These are phyloP conservation scores for Sisymbrium irio DNA, from an alignment of 345 rosid species.

Conservation along the genomic window DNA sequence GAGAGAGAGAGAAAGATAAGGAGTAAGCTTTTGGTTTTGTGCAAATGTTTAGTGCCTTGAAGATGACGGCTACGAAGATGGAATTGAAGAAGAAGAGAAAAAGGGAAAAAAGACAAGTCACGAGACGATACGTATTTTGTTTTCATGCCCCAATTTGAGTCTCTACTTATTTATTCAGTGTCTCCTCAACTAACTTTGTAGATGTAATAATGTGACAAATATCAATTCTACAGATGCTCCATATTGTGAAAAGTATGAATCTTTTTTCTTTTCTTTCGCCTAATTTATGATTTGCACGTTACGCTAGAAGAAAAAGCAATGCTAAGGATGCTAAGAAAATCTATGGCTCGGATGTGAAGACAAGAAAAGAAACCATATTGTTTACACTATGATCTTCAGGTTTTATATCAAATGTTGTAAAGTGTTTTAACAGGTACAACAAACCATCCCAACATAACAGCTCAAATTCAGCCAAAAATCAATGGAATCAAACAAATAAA, in stretches of 20 bases:
- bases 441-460: constrained; percentile 14
- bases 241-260: background rate
- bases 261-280: background rate
- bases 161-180: background rate
- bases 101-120: constrained; percentile 2
- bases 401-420: background rate
- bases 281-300: background rate
- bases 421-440: constrained; percentile 21
- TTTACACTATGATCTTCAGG: background rate
- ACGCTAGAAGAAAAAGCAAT: background rate
- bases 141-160: background rate
- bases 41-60: constrained; percentile 26
- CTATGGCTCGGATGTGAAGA: background rate
- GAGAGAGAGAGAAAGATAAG: background rate
- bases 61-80: constrained; percentile 28
- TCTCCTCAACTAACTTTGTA: constrained; percentile 17
- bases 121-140: constrained; percentile 12
- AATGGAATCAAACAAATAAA: constrained; percentile 22
- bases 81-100: background rate
- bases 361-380: background rate
- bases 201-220: constrained; percentile 1
- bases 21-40: constrained; percentile 34
- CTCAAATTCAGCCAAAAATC: constrained; percentile 28
- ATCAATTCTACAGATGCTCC: background rate
- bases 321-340: no score